Percentiles rank a stretch among this genome's conserved stretches.
phyloP scores from a whole-genome alignment of 1,139 yeast genomes.

The Pichia sp. region DNA sequence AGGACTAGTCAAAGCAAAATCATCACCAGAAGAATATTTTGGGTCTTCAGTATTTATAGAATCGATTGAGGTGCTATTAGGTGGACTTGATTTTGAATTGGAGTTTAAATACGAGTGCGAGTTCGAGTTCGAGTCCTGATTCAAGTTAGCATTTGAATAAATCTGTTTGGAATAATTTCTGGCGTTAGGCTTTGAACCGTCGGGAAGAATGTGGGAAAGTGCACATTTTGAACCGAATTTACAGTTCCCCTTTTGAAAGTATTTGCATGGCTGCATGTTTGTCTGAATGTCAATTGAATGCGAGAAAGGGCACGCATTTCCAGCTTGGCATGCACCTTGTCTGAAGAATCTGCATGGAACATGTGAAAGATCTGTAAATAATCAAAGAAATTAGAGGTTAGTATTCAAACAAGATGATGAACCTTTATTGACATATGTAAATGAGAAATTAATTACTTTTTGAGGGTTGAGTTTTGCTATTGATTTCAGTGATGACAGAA shows the following conservation, averaged over 20 bases:
- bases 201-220: constrained; percentile 81
- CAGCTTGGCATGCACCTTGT: constrained; percentile 95
- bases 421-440: too few relatives aligned
- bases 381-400: neutral
- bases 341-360: constrained; percentile 91
- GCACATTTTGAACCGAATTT: constrained; percentile 93
- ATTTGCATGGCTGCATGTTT: constrained; percentile 79
- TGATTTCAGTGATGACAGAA: constrained; percentile 15
- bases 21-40: too few relatives aligned
- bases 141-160: too few relatives aligned
- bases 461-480: constrained; percentile 20
- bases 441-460: constrained; percentile 14
- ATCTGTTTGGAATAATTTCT: constrained; percentile 18
- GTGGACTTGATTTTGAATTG: too few relatives aligned
- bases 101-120: too few relatives aligned
- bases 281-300: constrained; percentile 59
- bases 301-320: constrained; percentile 83
- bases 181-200: constrained; percentile 73
- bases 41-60: too few relatives aligned
- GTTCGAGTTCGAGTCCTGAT: too few relatives aligned
- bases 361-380: constrained; percentile 50
- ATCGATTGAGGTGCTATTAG: too few relatives aligned
- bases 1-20: too few relatives aligned
- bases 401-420: neutral
- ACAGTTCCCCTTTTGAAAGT: constrained; percentile 90